Evolutionary conservation across 2,329 filamentous ascomycete species (phyloP).

Genomic region (Cucurbitaria berberidis): DNA sequence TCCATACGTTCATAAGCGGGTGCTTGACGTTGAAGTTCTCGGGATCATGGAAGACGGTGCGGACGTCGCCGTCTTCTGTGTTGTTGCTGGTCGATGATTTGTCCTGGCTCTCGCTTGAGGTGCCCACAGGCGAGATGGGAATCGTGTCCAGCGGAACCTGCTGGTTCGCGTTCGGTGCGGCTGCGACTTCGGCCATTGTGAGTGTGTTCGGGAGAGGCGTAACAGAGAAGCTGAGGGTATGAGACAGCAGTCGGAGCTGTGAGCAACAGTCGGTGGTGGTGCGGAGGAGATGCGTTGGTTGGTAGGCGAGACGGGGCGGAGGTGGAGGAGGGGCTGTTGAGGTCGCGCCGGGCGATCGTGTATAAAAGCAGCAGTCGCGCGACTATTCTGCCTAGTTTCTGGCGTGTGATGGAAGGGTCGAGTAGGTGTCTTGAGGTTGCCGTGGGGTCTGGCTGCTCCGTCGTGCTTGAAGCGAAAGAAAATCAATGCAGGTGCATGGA

Average conservation of each 20-base stretch:
- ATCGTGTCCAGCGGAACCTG: constrained; percentile 63
- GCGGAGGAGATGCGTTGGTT: constrained; percentile 21
- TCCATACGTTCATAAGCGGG: constrained; percentile 96
- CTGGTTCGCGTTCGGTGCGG: constrained; percentile 50
- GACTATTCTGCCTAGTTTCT: constrained; percentile 15
- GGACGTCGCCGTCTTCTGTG: constrained; percentile 61
- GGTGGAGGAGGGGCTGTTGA: constrained; percentile 28
- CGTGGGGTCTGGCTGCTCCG: constrained; percentile 21
- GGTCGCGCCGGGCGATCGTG: constrained; percentile 44
- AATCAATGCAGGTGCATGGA: constrained; percentile 31
- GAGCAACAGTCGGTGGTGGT: constrained; percentile 13
- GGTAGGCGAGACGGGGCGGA: constrained; percentile 21
- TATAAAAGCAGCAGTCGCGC: constrained; percentile 32
- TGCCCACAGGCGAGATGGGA: constrained; percentile 59
- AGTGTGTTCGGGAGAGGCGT: constrained; percentile 7
- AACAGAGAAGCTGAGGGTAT: constrained; percentile 2
- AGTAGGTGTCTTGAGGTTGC: constrained; percentile 17
- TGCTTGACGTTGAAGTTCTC: constrained; percentile 99
- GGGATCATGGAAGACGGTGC: constrained; percentile 97
- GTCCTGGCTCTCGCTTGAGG: constrained; percentile 51
- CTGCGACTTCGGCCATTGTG: constrained; percentile 47
- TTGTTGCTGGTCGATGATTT: constrained; percentile 51
- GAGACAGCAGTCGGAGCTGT: constrained; percentile 8
- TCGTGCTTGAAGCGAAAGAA: constrained; percentile 28
- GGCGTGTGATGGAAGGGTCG: constrained; percentile 18